Evolutionary conservation across 306 rosid species (phyloP), one percentile per base, ranked within the genome.

Genomic region (Rosa multiflora): DNA sequence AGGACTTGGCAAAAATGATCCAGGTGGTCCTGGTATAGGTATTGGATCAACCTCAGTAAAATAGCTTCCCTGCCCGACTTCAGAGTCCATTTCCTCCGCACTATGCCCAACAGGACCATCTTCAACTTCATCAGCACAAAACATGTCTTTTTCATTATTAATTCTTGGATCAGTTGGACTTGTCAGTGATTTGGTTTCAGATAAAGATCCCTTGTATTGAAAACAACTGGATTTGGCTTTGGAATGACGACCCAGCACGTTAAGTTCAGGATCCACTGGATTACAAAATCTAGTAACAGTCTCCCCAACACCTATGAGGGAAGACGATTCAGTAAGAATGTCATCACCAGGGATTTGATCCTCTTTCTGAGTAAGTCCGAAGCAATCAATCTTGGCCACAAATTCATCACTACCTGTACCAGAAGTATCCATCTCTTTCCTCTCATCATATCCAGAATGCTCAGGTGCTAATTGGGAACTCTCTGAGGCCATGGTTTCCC

Each of bases 21-120:
- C 92, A 21, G 92, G 92, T 26, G 92, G 92, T 82, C 92, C 92
- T 0, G 92, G 92, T 44, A 89, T 89, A 56, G 87, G 85, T 75
- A 89, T 87, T 61, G 90, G 90, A 77, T 89, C 92, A 35, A 86
- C 88, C 71, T 77, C 87, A 4, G 80, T 76, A 32, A 69, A 84
- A 40, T 79, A 80, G 73, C 79, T 80, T 81, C 78, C 85, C 23
- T 49, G 85, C 46, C 81, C 78, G 53, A 67, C 76, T 44, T 86
- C 88, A 72, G 84, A 80, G 43, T 84, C 83, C 79, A 82, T 17
- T 55, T 84, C 88, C 49, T 73, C 78, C 67, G n/a, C 61, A 14
- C 48, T 73, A 58, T 77, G 76, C 78, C 80, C 82, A 75, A 83
- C 80, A 78, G 80, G 63, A 63, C 77, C 83, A 49, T 78, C 71